A percentile compares a stretch with the other conserved stretches of the same genome.
phyloP scores from a whole-genome alignment of 257 asterid species.

The Fraxinus pennsylvanica region DNA sequence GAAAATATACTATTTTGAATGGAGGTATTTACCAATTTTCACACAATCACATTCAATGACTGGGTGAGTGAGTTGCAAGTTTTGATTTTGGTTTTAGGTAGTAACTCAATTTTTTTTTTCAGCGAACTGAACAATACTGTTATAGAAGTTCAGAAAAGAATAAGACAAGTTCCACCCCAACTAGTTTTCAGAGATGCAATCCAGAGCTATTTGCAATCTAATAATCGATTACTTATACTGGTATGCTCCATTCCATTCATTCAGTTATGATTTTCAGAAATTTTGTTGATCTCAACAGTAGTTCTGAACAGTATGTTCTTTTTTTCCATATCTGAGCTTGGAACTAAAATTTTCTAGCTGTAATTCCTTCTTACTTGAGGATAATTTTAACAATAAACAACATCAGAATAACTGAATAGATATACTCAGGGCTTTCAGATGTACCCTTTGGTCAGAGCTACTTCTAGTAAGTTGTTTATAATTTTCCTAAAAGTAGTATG shows the following conservation, averaged over 20 bases:
- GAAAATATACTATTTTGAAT: background rate
- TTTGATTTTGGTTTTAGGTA: background rate
- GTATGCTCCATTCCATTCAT: slow-evolving; percentile 40
- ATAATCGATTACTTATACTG: slow-evolving; percentile 82
- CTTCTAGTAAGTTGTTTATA: background rate
- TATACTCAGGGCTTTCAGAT: background rate
- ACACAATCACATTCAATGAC: background rate
- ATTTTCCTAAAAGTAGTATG: background rate
- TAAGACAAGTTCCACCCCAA: slow-evolving; percentile 67
- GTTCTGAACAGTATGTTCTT: background rate
- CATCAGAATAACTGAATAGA: slow-evolving; percentile 2
- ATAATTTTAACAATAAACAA: background rate
- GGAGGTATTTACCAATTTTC: background rate
- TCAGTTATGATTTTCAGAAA: slow-evolving; percentile 16
- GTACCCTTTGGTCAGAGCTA: background rate
- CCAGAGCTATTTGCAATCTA: slow-evolving; percentile 57
- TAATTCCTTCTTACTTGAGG: background rate
- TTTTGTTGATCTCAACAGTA: background rate
- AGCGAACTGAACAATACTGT: slow-evolving; percentile 93
- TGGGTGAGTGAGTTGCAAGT: background rate
- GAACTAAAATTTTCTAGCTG: background rate
- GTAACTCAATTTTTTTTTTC: slow-evolving; percentile 29
- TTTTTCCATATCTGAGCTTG: background rate
- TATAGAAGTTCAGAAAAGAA: slow-evolving; percentile 87
- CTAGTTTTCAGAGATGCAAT: slow-evolving; percentile 60